Evolutionary conservation across 352 stramenopile species (phyloP).

Genomic region (Phytopythium ostracodes): DNA sequence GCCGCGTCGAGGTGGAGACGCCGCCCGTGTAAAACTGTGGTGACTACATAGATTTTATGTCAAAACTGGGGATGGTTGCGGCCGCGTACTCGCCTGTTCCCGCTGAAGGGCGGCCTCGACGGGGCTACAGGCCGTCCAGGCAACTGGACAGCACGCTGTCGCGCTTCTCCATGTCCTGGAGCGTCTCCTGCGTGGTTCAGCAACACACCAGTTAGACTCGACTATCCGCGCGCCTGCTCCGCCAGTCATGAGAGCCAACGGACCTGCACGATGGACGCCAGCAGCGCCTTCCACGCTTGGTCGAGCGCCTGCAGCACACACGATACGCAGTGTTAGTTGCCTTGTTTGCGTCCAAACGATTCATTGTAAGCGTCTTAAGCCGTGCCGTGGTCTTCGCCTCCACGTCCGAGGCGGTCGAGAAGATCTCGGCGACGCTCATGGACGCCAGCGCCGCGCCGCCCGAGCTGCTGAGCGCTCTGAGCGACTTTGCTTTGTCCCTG

Average conservation of each 20-base stretch:
- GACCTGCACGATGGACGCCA: slow-evolving; percentile 55
- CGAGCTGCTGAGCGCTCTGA: slow-evolving; percentile 5
- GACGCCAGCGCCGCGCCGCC: slow-evolving; percentile 10
- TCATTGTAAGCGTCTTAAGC: too few species aligned
- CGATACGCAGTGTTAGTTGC: too few species aligned
- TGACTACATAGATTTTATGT: slow-evolving; percentile 3
- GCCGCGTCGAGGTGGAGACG: background rate
- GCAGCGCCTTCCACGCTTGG: slow-evolving; percentile 44
- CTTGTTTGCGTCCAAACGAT: too few species aligned
- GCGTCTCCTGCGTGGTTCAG: slow-evolving; percentile 37
- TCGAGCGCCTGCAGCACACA: slow-evolving; percentile 64
- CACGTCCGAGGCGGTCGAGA: slow-evolving; percentile 37
- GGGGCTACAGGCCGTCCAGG: slow-evolving; percentile 49
- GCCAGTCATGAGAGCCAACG: background rate
- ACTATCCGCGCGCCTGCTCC: background rate
- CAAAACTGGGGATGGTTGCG: background rate
- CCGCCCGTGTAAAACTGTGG: background rate
- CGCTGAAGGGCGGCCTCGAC: background rate
- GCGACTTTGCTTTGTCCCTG: slow-evolving; percentile 14
- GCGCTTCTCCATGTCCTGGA: slow-evolving; percentile 60
- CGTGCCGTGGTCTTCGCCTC: slow-evolving; percentile 53
- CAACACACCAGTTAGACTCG: background rate
- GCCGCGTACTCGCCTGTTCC: too few species aligned
- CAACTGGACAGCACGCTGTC: slow-evolving; percentile 67
- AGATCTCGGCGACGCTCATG: slow-evolving; percentile 37